Percentiles rank a stretch among this genome's conserved stretches.
phyloP scores from a whole-genome alignment of 768 basidiomycete genomes.

The Trametopsis cervina region DNA sequence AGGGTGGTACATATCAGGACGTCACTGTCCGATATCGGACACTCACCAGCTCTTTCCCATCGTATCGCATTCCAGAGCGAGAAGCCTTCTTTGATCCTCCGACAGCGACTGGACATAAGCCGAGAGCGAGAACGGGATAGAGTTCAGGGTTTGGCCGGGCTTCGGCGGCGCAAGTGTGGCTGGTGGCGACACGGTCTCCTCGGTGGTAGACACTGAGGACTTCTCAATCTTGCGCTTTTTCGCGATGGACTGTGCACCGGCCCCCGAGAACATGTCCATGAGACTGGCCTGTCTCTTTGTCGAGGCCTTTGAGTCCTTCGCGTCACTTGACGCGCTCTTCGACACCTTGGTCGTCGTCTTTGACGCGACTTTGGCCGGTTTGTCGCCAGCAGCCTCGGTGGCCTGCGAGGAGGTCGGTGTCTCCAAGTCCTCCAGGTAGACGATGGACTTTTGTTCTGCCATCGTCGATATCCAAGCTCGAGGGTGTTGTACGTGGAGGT shows the following conservation, averaged over 20 bases:
- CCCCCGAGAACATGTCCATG: conserved; percentile 51
- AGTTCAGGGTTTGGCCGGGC: conserved; percentile 38
- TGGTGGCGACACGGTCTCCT: neutral
- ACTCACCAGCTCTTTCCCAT: conserved; percentile 68
- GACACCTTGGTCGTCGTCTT: conserved; percentile 1
- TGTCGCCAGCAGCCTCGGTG: conserved; percentile 4
- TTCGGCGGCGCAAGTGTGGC: neutral
- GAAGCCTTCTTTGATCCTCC: conserved; percentile 49
- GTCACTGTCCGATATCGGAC: too few species aligned
- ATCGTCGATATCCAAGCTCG: neutral
- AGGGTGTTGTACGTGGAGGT: too few species aligned
- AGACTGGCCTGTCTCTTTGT: conserved; percentile 58
- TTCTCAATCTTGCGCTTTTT: conserved; percentile 43
- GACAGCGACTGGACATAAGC: conserved; percentile 46
- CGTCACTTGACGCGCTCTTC: conserved; percentile 9
- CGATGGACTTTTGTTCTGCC: conserved; percentile 7
- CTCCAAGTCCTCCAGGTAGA: conserved; percentile 31
- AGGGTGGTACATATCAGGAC: neutral
- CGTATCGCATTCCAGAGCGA: conserved; percentile 64
- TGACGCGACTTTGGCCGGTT: conserved; percentile 2
- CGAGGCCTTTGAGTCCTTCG: conserved; percentile 15
- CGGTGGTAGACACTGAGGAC: conserved; percentile 15
- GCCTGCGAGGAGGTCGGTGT: conserved; percentile 3
- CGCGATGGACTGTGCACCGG: conserved; percentile 25
- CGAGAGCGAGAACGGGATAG: conserved; percentile 60